Percentiles rank a stretch among this genome's conserved stretches.
Conservation (phyloP, 2,329 filamentous ascomycete species). For the Biscogniauxia sp. region DNA sequence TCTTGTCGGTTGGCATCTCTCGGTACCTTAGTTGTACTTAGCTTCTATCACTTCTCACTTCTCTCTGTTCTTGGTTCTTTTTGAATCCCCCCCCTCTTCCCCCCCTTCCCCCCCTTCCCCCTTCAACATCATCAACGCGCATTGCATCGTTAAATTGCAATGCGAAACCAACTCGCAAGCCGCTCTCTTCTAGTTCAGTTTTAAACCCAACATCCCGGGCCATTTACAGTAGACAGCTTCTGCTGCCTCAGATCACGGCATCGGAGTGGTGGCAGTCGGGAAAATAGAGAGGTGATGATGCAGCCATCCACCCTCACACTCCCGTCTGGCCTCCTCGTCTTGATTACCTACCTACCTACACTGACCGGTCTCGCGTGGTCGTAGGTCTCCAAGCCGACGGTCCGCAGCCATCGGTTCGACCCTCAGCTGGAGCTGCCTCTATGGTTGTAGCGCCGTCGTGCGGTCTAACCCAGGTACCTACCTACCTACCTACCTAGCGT, state of each 20-base stretch:
- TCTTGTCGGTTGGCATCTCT: not conserved
- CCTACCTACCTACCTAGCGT: not conserved
- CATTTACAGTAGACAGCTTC: not conserved
- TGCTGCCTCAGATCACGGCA: not conserved
- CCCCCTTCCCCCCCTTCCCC: not conserved
- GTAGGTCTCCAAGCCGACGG: conserved; percentile 1
- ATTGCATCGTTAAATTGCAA: not conserved
- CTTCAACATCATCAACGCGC: not conserved
- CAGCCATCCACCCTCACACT: not conserved
- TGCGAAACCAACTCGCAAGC: not conserved
- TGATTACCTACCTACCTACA: too few relatives aligned
- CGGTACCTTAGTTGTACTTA: not conserved
- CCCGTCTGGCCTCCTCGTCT: not conserved
- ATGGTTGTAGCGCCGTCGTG: conserved; percentile 13
- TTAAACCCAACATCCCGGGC: not conserved
- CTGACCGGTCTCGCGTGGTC: not conserved
- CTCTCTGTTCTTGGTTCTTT: not conserved
- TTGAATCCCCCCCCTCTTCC: not conserved
- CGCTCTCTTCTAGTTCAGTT: not conserved
- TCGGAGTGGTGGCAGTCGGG: not conserved
- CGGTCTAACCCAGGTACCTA: not conserved
- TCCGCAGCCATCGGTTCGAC: conserved; percentile 1
- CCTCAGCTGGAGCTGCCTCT: not conserved
- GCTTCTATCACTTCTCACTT: not conserved
- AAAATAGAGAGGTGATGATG: not conserved